Percentiles rank a stretch among this genome's conserved stretches.
Evolutionary conservation across 1,139 yeast genomes (phyloP).

Genomic region (Debaryomycetaceae sp.): DNA sequence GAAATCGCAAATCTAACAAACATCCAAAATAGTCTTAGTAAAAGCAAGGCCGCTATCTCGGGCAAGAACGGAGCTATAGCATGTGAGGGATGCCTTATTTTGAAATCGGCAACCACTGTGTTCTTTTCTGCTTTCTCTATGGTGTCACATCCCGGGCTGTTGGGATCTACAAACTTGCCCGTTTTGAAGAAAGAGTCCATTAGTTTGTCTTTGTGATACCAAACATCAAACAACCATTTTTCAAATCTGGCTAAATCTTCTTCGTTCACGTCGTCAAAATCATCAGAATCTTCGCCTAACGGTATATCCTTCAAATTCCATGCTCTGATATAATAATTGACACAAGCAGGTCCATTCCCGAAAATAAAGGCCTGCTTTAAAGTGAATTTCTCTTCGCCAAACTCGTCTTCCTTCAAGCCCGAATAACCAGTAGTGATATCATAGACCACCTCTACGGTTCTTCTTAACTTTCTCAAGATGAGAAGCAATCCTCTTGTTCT

Average conservation of each 20-base stretch:
- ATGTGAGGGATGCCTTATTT: constrained; percentile 21
- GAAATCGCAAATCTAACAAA: not conserved
- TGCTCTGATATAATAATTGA: constrained; percentile 63
- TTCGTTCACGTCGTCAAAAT: constrained; percentile 42
- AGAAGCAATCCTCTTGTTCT: constrained; percentile 76
- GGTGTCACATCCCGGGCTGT: constrained; percentile 10
- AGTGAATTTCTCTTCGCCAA: constrained; percentile 77
- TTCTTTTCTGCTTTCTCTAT: constrained; percentile 11
- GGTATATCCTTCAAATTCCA: constrained; percentile 64
- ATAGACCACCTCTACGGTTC: constrained; percentile 65
- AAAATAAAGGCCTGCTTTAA: constrained; percentile 59
- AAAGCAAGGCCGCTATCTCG: constrained; percentile 10
- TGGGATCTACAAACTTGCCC: constrained; percentile 49
- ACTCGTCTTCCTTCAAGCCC: constrained; percentile 59
- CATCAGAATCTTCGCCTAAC: constrained; percentile 46
- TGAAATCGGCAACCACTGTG: constrained; percentile 29
- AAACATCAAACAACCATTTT: constrained; percentile 69
- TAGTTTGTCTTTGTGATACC: constrained; percentile 75
- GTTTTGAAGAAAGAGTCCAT: constrained; percentile 56
- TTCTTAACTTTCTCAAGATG: constrained; percentile 55
- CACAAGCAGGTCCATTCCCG: constrained; percentile 68
- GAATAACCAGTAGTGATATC: constrained; percentile 84
- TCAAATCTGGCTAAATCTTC: constrained; percentile 53
- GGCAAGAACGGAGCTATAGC: constrained; percentile 18
- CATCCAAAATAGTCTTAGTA: constrained; percentile 3